phyloP scores from a whole-genome alignment of 2,329 filamentous ascomycete genomes.

The Monosporascus sp. region DNA sequence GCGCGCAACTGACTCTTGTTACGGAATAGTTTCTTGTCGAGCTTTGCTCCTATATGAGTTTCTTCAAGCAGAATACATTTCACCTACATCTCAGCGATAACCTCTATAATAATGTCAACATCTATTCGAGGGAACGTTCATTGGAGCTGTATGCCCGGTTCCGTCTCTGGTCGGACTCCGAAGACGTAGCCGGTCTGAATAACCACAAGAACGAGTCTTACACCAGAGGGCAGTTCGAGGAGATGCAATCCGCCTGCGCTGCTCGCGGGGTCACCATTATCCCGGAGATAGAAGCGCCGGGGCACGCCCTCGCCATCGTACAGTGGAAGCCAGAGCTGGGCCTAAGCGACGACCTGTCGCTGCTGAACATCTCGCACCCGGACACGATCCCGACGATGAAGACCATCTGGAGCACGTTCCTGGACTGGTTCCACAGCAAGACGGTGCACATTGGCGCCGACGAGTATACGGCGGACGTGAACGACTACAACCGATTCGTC shows the following conservation, averaged over 20 bases:
- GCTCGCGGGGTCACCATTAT: slow-evolving; percentile 51
- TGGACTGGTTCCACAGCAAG: slow-evolving; percentile 52
- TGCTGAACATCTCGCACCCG: slow-evolving; percentile 51
- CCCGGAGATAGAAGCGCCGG: slow-evolving; percentile 56
- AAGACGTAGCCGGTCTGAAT: slow-evolving; percentile 43
- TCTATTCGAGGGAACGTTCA: slow-evolving; percentile 42
- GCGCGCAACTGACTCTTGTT: neutral
- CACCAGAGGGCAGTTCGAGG: slow-evolving; percentile 43
- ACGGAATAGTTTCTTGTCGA: slow-evolving; percentile 42
- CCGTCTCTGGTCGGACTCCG: slow-evolving; percentile 44
- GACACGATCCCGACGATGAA: slow-evolving; percentile 49
- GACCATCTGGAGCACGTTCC: slow-evolving; percentile 46
- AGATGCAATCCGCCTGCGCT: slow-evolving; percentile 47
- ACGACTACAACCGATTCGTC: slow-evolving; percentile 48
- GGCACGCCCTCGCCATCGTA: slow-evolving; percentile 50
- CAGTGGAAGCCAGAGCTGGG: slow-evolving; percentile 56
- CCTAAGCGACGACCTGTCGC: slow-evolving; percentile 38
- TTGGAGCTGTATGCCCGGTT: slow-evolving; percentile 51
- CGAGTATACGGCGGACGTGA: slow-evolving; percentile 43
- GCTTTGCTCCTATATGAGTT: slow-evolving; percentile 55
- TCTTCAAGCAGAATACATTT: slow-evolving; percentile 56
- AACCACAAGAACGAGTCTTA: slow-evolving; percentile 51
- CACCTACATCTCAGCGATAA: slow-evolving; percentile 57
- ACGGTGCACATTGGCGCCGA: slow-evolving; percentile 52
- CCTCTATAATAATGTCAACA: slow-evolving; percentile 42